Percentiles rank a stretch among this genome's conserved stretches.
Evolutionary conservation across 2,329 filamentous ascomycete species (phyloP).

Genomic region (Colletotrichum brevisporum): DNA sequence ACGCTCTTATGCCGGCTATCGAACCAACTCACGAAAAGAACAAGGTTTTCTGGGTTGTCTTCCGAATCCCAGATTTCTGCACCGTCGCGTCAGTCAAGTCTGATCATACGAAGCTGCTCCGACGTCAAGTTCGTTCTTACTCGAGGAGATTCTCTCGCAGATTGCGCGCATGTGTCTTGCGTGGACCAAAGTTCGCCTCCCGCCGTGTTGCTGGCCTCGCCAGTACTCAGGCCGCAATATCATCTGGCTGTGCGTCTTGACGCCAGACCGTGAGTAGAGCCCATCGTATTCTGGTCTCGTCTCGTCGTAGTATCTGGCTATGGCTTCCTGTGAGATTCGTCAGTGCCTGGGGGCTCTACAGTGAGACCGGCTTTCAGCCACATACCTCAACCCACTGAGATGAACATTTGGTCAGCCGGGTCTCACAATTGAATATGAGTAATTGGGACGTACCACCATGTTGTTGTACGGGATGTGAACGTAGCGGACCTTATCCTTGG

Average conservation of each 20-base stretch:
- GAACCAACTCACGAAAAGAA: constrained; percentile 47
- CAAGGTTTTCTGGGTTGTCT: constrained; percentile 46
- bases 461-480: constrained; percentile 52
- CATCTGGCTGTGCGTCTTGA: constrained; percentile 42
- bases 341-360: not conserved
- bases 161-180: constrained; percentile 54
- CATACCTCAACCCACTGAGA: constrained; percentile 39
- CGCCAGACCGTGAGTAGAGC: constrained; percentile 11
- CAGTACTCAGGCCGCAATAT: constrained; percentile 51
- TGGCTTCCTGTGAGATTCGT: constrained; percentile 44
- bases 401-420: not conserved
- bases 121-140: constrained; percentile 39
- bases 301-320: constrained; percentile 48
- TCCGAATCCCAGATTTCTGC: constrained; percentile 23
- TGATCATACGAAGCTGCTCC: constrained; percentile 2
- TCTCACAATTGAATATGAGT: not conserved
- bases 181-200: constrained; percentile 45
- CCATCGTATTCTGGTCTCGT: constrained; percentile 29
- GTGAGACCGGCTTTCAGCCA: not conserved
- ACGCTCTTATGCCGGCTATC: not conserved
- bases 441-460: constrained; percentile 45
- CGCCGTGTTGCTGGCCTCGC: constrained; percentile 52
- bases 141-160: constrained; percentile 49
- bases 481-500: constrained; percentile 38
- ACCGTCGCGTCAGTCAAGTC: not conserved